Base-by-base conservation (phyloP, 257 asterid genomes). In the Plectranthus barbatus region DNA sequence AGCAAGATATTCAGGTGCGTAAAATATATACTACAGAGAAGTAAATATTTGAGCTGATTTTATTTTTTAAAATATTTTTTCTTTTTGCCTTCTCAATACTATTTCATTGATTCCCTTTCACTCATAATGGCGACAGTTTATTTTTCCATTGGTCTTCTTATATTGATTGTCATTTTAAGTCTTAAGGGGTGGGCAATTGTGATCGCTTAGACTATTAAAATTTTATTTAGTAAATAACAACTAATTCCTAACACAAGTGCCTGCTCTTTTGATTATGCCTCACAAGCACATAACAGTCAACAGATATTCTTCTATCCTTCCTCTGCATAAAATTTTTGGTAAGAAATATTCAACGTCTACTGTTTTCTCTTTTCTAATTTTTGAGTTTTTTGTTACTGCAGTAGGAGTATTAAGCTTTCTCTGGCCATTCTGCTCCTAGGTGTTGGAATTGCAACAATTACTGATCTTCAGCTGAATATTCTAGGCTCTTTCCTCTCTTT, bases 381-480 rank as follows among this genome's bases (percentile, higher is more conserved):
- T 47, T 59, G 66, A 59, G 55, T n/a, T n/a, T 58, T 76, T 34
- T 79, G 67, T 42, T 54, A 58, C 67, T 84, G 80, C 90, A 90
- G 97, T 84, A 67, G 78, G 80, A 85, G 64, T 74, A 74, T 87
- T 56, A 83, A 85, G 79, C 60, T 83, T 72, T 81, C 95, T 71
- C 88, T 90, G 59, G 59, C 56, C 52, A 55, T 87, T 75, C 86
- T 90, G 62, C 97, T 90, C 69, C 66, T 78, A 29, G 97, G 97
- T 72, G 97, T 90, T 69, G 95, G 97, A 44, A 84, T 91, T 67
- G 97, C 97, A 48, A 87, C 97, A 14, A 42, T 90, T 42, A 90
- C 97, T 37, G 97, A 87, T 78, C 83, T 90, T 75, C 95, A 90
- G 80, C 96, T 90, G 75, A 90, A 91, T 76, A 45, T 77, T 54